These are phyloP conservation scores for Suillus ampliporus DNA, from an alignment of 768 basidiomycete genomes.

Conservation along the genomic window DNA sequence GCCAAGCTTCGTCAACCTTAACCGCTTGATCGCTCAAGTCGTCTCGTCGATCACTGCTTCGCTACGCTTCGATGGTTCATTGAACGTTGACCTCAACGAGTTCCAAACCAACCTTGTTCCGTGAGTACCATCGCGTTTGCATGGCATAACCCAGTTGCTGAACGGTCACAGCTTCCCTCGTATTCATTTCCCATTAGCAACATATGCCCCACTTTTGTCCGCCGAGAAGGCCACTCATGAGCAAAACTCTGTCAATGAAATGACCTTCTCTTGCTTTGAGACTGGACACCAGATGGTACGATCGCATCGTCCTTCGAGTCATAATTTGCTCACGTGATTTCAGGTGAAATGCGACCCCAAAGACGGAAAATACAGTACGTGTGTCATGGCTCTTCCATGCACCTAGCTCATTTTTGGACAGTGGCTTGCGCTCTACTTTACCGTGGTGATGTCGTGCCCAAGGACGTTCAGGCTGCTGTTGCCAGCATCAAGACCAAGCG, in stretches of 20 bases:
- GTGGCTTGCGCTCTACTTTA: slow-evolving; percentile 93
- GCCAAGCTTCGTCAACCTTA: slow-evolving; percentile 93
- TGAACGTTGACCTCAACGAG: slow-evolving; percentile 97
- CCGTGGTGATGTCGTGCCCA: slow-evolving; percentile 96
- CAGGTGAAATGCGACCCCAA: slow-evolving; percentile 89
- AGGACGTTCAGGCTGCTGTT: slow-evolving; percentile 93
- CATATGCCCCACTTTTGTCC: slow-evolving; percentile 95
- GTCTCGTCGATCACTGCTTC: slow-evolving; percentile 98
- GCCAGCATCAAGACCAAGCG: slow-evolving; percentile 96
- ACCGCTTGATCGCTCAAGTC: slow-evolving; percentile 96
- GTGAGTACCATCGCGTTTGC: slow-evolving; percentile 52
- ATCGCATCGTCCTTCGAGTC: not conserved
- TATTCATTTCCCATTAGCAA: slow-evolving; percentile 98
- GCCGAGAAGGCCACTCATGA: slow-evolving; percentile 95
- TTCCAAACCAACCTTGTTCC: slow-evolving; percentile 99
- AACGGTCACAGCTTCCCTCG: slow-evolving; percentile 77
- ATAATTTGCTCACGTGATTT: slow-evolving; percentile 3
- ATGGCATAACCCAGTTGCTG: slow-evolving; percentile 14
- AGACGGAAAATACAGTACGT: slow-evolving; percentile 97
- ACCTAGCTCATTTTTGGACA: slow-evolving; percentile 35
- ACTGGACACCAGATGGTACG: slow-evolving; percentile 91
- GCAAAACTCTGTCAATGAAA: slow-evolving; percentile 96
- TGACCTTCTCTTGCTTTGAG: slow-evolving; percentile 99
- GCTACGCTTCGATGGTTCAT: slow-evolving; percentile 93
- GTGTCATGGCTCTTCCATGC: not conserved